Base-by-base conservation (phyloP, 495 filamentous ascomycete genomes). In the Annulohypoxylon nitens region DNA sequence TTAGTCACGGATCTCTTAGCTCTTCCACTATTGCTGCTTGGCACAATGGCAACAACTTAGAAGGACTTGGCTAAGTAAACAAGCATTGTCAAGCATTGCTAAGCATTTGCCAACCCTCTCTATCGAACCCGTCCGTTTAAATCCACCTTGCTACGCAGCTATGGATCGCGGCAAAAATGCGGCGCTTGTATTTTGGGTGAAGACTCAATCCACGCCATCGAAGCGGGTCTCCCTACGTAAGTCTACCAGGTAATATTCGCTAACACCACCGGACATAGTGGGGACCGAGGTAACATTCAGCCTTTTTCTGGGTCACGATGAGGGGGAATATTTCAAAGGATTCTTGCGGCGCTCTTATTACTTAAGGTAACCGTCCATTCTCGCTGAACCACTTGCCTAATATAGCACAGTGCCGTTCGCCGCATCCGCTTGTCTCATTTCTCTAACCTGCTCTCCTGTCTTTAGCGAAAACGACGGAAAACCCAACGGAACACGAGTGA, bases 261-360 rank as follows among this genome's bases (percentile, higher is more conserved):
- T 39, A 30, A 30, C 30, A 30, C 30, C 30, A 30, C 43, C 12
- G 1, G 43, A 20, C n/a, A 20, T 20, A 47, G n/a, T 47, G 43
- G 43, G 16, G n/a, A 20, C n/a, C 16, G 25, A 51, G 16, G 12
- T 20, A 50, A 8, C 11, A 26, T 7, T 9, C 10, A 23, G 12
- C 4, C 16, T 30, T 51, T 26, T 11, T 11, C 10, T 51, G 10
- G 48, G 48, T 51, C 48, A 25, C 23, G 48, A 51, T 55, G 51
- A 55, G 51, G 51, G 50, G 51, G 26, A 55, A 34, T 30, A 30
- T 26, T 9, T 18, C 43, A n/a, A 47, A 55, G 51, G 51, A 55
- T 55, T 33, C 6, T 25, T 55, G 51, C 25, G 26, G 51, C 26
- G 51, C 10, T 55, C 34, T 55, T 55, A 55, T 55, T 55, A 34